Conservation (phyloP, 441 rosid genomes). For the Populus trichocarpa region DNA sequence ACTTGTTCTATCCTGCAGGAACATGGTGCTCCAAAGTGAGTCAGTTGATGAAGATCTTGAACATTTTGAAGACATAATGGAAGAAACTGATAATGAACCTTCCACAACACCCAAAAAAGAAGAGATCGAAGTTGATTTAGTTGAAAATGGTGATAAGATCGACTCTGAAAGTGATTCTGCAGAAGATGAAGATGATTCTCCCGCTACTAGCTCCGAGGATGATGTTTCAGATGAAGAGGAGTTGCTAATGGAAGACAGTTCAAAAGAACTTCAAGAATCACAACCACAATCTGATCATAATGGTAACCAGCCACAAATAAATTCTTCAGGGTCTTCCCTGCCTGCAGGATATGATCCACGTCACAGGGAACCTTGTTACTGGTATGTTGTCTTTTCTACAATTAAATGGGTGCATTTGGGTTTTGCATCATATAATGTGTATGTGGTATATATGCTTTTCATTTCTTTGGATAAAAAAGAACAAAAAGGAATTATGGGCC, state of each 20-base stretch:
- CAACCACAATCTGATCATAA: conserved; percentile 26
- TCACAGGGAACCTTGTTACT: conserved; percentile 87
- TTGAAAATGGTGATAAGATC: conserved; percentile 25
- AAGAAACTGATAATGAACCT: conserved; percentile 50
- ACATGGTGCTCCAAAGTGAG: conserved; percentile 73
- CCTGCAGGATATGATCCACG: conserved; percentile 94
- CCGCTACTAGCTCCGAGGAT: conserved; percentile 49
- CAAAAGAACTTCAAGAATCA: conserved; percentile 34
- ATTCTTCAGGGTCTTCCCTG: conserved; percentile 33
- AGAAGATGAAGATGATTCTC: conserved; percentile 47
- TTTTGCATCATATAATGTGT: background rate
- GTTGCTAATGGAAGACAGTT: conserved; percentile 33
- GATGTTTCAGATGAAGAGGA: conserved; percentile 58
- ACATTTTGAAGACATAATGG: conserved; percentile 81
- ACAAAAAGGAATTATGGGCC: background rate
- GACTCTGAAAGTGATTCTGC: conserved; percentile 47
- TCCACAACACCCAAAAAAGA: conserved; percentile 27
- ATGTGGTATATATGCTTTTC: background rate
- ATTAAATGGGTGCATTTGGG: background rate
- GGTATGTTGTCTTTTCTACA: conserved; percentile 40
- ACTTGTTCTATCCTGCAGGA: conserved; percentile 47
- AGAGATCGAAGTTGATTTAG: conserved; percentile 24
- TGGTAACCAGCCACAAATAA: conserved; percentile 26
- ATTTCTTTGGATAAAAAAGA: background rate
- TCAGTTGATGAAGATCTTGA: conserved; percentile 73